These are phyloP conservation scores for Candida vaughaniae DNA, from an alignment of 805 yeast genomes.

Conservation along the genomic window DNA sequence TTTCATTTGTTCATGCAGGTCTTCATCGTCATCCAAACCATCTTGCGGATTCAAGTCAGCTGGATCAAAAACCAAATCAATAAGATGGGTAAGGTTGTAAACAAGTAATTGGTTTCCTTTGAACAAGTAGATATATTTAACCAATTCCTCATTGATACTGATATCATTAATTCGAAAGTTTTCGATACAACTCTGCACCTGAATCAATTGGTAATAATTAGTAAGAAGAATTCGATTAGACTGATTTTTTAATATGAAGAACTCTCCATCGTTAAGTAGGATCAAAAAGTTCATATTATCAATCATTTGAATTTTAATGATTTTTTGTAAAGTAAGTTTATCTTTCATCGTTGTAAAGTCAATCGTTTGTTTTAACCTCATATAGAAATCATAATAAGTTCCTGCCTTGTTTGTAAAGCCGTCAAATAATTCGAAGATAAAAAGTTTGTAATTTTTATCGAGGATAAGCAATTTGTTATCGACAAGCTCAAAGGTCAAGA, in stretches of 20 bases:
- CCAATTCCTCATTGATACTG: constrained; percentile 13
- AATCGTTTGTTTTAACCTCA: constrained; percentile 31
- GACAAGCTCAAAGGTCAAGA: constrained; percentile 9
- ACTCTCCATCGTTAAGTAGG: constrained; percentile 37
- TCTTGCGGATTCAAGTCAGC: constrained; percentile 14
- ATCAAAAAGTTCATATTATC: constrained; percentile 33
- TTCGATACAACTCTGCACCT: constrained; percentile 30
- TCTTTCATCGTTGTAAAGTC: constrained; percentile 32
- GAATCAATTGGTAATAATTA: constrained; percentile 31
- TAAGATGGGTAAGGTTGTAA: constrained; percentile 14
- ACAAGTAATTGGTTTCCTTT: constrained; percentile 35
- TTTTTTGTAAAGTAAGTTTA: constrained; percentile 22
- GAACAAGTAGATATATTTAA: constrained; percentile 28
- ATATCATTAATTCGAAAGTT: constrained; percentile 27
- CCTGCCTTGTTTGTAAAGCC: constrained; percentile 10
- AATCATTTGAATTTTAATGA: constrained; percentile 25
- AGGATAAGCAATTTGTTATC: constrained; percentile 10
- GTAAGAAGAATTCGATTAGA: constrained; percentile 12
- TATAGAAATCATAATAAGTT: constrained; percentile 23
- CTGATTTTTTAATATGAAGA: constrained; percentile 36
- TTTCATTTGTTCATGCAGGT: constrained; percentile 8
- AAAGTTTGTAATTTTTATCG: constrained; percentile 8
- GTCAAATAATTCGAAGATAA: constrained; percentile 10
- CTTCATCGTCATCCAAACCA: constrained; percentile 16
- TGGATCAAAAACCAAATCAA: constrained; percentile 20